These are phyloP conservation scores for Russula ochroleuca DNA, from an alignment of 768 basidiomycete genomes.

Conservation along the genomic window DNA sequence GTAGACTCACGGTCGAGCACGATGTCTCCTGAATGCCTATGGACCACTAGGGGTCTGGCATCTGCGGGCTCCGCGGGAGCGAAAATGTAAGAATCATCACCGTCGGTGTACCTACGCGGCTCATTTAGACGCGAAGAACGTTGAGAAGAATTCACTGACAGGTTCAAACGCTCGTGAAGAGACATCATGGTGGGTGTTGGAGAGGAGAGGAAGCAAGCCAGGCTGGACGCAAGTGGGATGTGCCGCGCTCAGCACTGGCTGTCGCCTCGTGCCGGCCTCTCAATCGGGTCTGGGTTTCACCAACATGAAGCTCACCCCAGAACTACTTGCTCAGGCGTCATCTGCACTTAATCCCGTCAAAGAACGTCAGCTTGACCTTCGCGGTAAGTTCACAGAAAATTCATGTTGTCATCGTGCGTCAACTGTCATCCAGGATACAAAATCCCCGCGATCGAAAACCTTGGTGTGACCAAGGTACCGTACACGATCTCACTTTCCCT, in stretches of 20 bases:
- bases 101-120: slow-evolving; percentile 54
- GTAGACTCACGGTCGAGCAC: slow-evolving; percentile 55
- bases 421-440: slow-evolving; percentile 56
- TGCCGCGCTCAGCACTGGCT: neutral
- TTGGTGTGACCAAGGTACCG: slow-evolving; percentile 82
- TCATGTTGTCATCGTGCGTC: slow-evolving; percentile 10
- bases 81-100: slow-evolving; percentile 73
- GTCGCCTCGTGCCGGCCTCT: neutral
- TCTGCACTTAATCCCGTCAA: slow-evolving; percentile 79
- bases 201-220: slow-evolving; percentile 29
- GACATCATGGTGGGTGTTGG: slow-evolving; percentile 50
- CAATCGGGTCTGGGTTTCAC: slow-evolving; percentile 1
- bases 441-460: slow-evolving; percentile 94
- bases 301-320: slow-evolving; percentile 86
- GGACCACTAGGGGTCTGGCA: slow-evolving; percentile 64
- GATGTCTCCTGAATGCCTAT: slow-evolving; percentile 72
- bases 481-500: slow-evolving; percentile 26
- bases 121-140: slow-evolving; percentile 25
- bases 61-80: slow-evolving; percentile 60
- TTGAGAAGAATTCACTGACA: slow-evolving; percentile 41
- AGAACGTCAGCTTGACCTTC: slow-evolving; percentile 86
- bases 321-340: slow-evolving; percentile 78
- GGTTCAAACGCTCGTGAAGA: slow-evolving; percentile 66
- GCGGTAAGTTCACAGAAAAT: slow-evolving; percentile 52
- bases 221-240: neutral